These are phyloP conservation scores for Daldinia grandis DNA, from an alignment of 495 filamentous ascomycete genomes.

Conservation along the genomic window DNA sequence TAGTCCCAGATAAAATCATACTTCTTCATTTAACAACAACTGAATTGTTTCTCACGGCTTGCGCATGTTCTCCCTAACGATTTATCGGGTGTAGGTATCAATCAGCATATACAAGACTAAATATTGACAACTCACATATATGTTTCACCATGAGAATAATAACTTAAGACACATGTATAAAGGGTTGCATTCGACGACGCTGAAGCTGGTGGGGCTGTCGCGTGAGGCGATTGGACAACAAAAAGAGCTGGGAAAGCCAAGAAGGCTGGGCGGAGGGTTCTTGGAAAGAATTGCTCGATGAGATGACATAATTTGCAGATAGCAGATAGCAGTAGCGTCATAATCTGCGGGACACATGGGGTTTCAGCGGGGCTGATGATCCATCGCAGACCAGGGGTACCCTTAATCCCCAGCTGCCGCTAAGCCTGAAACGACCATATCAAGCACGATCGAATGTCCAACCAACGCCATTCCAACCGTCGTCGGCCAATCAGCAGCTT, in stretches of 20 bases:
- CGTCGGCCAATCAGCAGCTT: slow-evolving; percentile 29
- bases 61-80: neutral
- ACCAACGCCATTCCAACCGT: slow-evolving; percentile 13
- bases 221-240: neutral
- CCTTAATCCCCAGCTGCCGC: slow-evolving; percentile 22
- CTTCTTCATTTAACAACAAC: neutral
- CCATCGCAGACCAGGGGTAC: slow-evolving; percentile 7
- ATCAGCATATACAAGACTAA: neutral
- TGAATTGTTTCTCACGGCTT: neutral
- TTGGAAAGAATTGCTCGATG: slow-evolving; percentile 45
- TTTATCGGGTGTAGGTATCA: neutral
- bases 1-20: too few species aligned
- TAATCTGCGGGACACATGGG: slow-evolving; percentile 33
- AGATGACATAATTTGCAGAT: slow-evolving; percentile 43
- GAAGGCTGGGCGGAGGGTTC: slow-evolving; percentile 7
- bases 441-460: slow-evolving; percentile 18
- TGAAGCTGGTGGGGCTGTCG: neutral
- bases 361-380: slow-evolving; percentile 27
- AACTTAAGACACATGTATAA: neutral
- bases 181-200: neutral
- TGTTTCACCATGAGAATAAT: neutral
- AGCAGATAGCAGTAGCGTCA: slow-evolving; percentile 35
- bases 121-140: neutral
- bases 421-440: slow-evolving; percentile 33
- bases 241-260: neutral